Evolutionary conservation across 1,284 basidiomycete species (phyloP).

Genomic region (Sporisorium scitamineum): DNA sequence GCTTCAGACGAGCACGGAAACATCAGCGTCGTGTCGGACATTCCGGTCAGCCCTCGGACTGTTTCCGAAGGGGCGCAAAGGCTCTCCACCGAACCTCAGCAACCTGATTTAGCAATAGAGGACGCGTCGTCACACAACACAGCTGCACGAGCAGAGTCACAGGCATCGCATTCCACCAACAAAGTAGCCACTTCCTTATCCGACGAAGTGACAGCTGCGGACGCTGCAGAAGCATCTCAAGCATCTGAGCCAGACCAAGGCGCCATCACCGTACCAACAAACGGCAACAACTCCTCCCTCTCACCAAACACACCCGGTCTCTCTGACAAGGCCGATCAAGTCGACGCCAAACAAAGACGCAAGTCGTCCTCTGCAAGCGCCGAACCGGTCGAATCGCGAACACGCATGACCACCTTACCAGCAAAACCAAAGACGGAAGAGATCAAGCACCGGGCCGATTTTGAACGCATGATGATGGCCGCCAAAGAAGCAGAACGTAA

Average conservation of each 20-base stretch:
- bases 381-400: slow-evolving; percentile 71
- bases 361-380: slow-evolving; percentile 35
- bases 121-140: background rate
- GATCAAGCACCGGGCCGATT: slow-evolving; percentile 84
- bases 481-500: slow-evolving; percentile 54
- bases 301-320: slow-evolving; percentile 20
- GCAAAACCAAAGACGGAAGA: slow-evolving; percentile 86
- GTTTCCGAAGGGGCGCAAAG: background rate
- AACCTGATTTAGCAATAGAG: background rate
- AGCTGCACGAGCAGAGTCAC: background rate
- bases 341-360: slow-evolving; percentile 26
- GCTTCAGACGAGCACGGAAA: slow-evolving; percentile 47
- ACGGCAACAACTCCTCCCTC: background rate
- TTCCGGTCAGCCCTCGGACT: slow-evolving; percentile 29
- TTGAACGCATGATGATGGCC: slow-evolving; percentile 88
- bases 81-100: background rate
- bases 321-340: slow-evolving; percentile 48
- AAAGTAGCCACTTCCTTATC: slow-evolving; percentile 22
- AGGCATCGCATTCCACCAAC: background rate
- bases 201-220: slow-evolving; percentile 30
- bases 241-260: background rate
- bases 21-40: slow-evolving; percentile 32
- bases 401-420: slow-evolving; percentile 82
- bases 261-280: background rate
- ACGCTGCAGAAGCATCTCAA: slow-evolving; percentile 10